Evolutionary conservation across 2,329 filamentous ascomycete genomes (phyloP).

Genomic region (Paramyrothecium sp.): DNA sequence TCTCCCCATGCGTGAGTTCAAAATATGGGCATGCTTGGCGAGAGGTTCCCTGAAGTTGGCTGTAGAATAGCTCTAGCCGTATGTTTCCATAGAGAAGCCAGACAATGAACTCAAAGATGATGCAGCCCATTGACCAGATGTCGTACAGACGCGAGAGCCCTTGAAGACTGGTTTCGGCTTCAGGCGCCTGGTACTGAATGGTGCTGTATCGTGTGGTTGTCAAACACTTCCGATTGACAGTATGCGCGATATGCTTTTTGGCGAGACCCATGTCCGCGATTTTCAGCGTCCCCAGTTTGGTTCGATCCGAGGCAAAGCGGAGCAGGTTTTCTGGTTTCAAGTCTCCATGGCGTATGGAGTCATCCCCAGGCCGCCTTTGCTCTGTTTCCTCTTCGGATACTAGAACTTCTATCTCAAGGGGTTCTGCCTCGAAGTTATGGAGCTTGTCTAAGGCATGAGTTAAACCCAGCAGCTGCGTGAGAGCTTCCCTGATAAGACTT

Average conservation of each 20-base stretch:
- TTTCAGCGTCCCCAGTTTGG: background rate
- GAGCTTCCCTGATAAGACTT: too few relatives aligned
- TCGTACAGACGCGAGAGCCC: slow-evolving; percentile 21
- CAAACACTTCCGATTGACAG: background rate
- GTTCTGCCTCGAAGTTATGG: too few relatives aligned
- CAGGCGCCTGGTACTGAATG: slow-evolving; percentile 12
- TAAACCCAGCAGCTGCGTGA: too few relatives aligned
- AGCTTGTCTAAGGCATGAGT: too few relatives aligned
- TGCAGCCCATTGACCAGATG: slow-evolving; percentile 27
- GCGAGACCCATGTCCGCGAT: background rate
- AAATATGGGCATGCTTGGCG: background rate
- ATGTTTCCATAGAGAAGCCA: slow-evolving; percentile 22
- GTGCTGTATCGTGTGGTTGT: background rate
- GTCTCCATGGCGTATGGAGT: background rate
- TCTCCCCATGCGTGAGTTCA: background rate
- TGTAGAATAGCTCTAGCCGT: slow-evolving; percentile 5
- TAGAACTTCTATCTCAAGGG: too few relatives aligned
- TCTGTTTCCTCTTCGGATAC: too few relatives aligned
- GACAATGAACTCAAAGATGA: slow-evolving; percentile 23
- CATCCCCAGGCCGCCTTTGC: too few relatives aligned
- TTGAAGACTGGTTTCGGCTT: slow-evolving; percentile 4
- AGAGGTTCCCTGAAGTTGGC: too few relatives aligned
- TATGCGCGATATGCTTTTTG: background rate
- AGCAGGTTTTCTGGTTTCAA: background rate
- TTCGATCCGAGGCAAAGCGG: background rate